Base-by-base conservation (phyloP, 768 basidiomycete species). In the Tubosaeta sp. region DNA sequence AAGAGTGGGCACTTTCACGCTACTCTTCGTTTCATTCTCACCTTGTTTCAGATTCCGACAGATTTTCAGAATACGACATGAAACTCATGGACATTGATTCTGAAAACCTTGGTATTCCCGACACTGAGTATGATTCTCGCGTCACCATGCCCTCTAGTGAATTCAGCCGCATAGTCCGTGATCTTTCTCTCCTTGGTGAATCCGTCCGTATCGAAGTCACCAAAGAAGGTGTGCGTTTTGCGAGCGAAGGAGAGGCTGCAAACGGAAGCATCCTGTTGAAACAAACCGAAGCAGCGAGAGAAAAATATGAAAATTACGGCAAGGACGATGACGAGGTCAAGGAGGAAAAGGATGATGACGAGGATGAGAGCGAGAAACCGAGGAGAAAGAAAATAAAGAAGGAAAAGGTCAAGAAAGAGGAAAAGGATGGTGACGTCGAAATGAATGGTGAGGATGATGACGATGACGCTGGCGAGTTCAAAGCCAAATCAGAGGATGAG, bases 51-150 rank as follows among this genome's bases (percentile, higher is more conserved):
- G 94, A 84, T 70, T 81, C 86, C 4, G 95, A 96, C 69, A 84
- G 96, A 55, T 86, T 98, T 47, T 93, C 94, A 22, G 92, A 97
- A 67, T 99, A 99, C 72, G 94, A 96, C 60, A 91, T 99, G 87
- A 98, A 98, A 69, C 83, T 98, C 47, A 97, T 99, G 95, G 95
- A 98, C 63, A 99, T 99, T 64, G 95, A 99, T 69, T 76, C 90
- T 21, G 96, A 99, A 71, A 85, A 83, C 40, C 86, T 98, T 46
- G 87, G 87, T 43, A 98, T 98, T 63, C 96, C 96, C 14, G 94
- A 97, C 57, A 99, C 96, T 3, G 88, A 94, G 44, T 99, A 98
- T 70, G 95, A 98, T 61, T 91, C 92, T 3, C 86, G 87, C 49
- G 84, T 98, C 43, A 84, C 85, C 18, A 84, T 99, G 82, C 80